Evolutionary conservation across 441 rosid species (phyloP).

Genomic region (Erodium chrysanthum): DNA sequence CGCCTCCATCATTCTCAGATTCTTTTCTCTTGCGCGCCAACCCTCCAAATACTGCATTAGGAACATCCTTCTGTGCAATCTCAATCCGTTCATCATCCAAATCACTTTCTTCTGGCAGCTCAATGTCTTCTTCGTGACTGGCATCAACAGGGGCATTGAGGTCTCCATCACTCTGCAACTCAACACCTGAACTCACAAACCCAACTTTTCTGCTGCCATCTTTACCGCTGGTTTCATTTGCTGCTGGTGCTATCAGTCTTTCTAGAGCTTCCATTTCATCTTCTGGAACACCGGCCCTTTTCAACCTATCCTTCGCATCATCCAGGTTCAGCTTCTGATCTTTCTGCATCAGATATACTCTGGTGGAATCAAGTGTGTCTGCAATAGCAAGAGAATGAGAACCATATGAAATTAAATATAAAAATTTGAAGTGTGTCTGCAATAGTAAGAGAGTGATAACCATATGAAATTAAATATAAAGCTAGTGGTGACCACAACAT

Average conservation of each 20-base stretch:
- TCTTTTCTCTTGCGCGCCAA: constrained; percentile 65
- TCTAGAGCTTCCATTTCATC: constrained; percentile 93
- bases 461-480: too few relatives aligned
- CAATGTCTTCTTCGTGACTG: constrained; percentile 51
- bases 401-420: background rate
- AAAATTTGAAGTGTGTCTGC: too few relatives aligned
- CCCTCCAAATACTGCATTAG: constrained; percentile 76
- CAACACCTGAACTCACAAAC: constrained; percentile 88
- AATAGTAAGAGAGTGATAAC: too few relatives aligned
- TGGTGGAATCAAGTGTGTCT: background rate
- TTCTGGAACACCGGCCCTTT: constrained; percentile 65
- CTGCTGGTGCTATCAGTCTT: constrained; percentile 61
- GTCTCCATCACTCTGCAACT: constrained; percentile 43
- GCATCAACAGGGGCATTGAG: constrained; percentile 30
- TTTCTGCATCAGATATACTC: constrained; percentile 13
- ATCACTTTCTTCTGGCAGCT: constrained; percentile 73
- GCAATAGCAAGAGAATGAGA: background rate
- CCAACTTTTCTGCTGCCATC: constrained; percentile 55
- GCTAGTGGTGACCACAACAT: background rate
- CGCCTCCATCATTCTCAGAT: constrained; percentile 20
- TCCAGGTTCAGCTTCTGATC: constrained; percentile 64
- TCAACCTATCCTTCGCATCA: constrained; percentile 80
- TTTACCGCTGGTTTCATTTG: constrained; percentile 23
- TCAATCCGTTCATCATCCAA: constrained; percentile 58
- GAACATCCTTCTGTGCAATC: constrained; percentile 76